Conservation (phyloP, 495 filamentous ascomycete species). For the Cetradonia linearis region DNA sequence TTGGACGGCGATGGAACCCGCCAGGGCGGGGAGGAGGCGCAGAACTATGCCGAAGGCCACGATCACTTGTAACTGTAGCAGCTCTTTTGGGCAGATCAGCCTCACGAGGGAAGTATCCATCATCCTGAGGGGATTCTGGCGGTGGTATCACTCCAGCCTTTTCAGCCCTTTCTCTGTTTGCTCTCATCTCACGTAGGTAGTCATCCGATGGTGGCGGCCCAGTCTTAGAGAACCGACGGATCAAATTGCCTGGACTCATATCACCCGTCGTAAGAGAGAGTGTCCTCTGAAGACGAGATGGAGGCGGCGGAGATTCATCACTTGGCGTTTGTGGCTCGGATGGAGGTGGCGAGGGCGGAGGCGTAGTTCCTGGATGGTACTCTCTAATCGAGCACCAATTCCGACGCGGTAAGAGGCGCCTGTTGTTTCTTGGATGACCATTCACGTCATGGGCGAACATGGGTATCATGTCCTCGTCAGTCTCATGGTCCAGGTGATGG, state of each 20-base stretch:
- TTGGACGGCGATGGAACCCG: constrained; percentile 62
- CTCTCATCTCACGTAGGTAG: constrained; percentile 29
- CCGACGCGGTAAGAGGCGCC: constrained; percentile 74
- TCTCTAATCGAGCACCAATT: constrained; percentile 87
- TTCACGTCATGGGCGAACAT: constrained; percentile 84
- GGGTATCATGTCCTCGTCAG: constrained; percentile 92
- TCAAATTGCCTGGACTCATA: constrained; percentile 38
- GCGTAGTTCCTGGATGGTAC: constrained; percentile 63
- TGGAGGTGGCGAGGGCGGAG: constrained; percentile 52
- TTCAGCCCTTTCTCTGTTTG: constrained; percentile 35
- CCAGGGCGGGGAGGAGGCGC: constrained; percentile 33
- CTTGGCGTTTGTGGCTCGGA: constrained; percentile 25
- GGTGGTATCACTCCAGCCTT: constrained; percentile 22
- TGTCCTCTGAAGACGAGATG: constrained; percentile 42
- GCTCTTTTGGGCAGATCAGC: constrained; percentile 13
- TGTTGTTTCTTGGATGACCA: constrained; percentile 81
- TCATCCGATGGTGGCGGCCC: constrained; percentile 23
- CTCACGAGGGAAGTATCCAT: constrained; percentile 34
- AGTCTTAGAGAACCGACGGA: constrained; percentile 44
- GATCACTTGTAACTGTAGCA: constrained; percentile 9
- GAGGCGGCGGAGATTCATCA: constrained; percentile 40
- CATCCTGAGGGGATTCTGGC: constrained; percentile 20
- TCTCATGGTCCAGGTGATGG: constrained; percentile 64
- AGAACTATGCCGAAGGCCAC: constrained; percentile 20
- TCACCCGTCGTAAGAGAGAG: constrained; percentile 54